Conservation (phyloP, 495 filamentous ascomycete species). For the Annulohypoxylon maeteangense region DNA sequence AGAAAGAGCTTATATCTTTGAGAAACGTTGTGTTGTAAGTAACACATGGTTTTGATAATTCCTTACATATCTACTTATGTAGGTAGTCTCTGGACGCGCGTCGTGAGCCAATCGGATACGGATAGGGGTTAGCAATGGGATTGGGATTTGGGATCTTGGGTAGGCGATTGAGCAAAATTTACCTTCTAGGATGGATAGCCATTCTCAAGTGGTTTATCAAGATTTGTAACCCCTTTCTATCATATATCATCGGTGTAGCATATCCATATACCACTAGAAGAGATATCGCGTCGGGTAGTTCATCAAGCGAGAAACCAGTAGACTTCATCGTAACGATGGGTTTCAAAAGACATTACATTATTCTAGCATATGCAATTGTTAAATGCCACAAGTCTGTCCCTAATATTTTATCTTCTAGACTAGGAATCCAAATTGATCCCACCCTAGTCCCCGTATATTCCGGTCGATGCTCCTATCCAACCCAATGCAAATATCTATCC, state of each 20-base stretch:
- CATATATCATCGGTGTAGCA: too few species aligned
- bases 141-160: too few species aligned
- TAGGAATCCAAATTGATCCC: background rate
- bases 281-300: too few species aligned
- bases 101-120: background rate
- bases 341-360: constrained; percentile 2
- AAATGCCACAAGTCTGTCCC: background rate
- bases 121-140: background rate
- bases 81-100: background rate
- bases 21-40: background rate
- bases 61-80: background rate
- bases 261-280: too few species aligned
- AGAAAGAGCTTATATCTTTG: background rate
- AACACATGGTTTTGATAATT: background rate
- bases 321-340: too few species aligned
- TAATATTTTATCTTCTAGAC: background rate
- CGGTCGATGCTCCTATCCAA: constrained; percentile 4
- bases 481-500: constrained; percentile 14
- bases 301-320: too few species aligned
- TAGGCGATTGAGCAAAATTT: too few species aligned
- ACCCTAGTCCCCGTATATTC: constrained; percentile 11
- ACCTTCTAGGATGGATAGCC: too few species aligned
- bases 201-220: too few species aligned
- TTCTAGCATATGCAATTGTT: background rate
- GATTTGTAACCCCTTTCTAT: too few species aligned